phyloP scores from a whole-genome alignment of 345 rosid species.

The Triadica sebifera region DNA sequence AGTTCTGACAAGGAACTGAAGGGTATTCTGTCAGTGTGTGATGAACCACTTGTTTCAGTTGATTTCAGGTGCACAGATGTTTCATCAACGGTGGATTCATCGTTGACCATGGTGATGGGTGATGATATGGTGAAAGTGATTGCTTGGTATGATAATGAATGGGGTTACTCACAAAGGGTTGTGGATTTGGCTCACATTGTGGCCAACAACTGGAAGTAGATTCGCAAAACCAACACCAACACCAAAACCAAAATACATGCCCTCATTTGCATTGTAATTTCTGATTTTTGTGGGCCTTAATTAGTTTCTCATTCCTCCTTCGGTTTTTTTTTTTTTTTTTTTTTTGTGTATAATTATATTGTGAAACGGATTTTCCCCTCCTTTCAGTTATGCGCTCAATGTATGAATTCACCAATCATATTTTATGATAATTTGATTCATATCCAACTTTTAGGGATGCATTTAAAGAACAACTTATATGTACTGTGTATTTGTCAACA shows the following conservation, averaged over 20 bases:
- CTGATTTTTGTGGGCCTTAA: constrained; percentile 29
- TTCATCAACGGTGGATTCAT: constrained; percentile 81
- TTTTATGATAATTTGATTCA: too few relatives aligned
- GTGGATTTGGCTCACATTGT: constrained; percentile 94
- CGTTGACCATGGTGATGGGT: constrained; percentile 97
- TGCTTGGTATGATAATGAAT: constrained; percentile 97
- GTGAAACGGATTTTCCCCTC: not conserved
- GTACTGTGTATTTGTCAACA: too few relatives aligned
- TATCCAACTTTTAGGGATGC: too few relatives aligned
- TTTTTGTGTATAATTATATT: constrained; percentile 28
- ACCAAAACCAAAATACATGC: too few relatives aligned
- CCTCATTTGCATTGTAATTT: not conserved
- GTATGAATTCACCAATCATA: not conserved
- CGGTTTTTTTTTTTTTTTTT: constrained; percentile 8
- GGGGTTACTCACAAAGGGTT: constrained; percentile 99
- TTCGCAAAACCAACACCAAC: too few relatives aligned
- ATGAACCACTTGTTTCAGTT: constrained; percentile 89
- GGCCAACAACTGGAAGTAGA: constrained; percentile 76
- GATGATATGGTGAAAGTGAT: constrained; percentile 98
- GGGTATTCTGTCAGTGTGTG: constrained; percentile 82
- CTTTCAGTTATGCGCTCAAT: constrained; percentile 23
- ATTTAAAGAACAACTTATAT: too few relatives aligned
- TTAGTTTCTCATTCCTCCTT: not conserved
- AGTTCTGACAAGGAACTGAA: constrained; percentile 75
- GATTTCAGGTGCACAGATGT: constrained; percentile 95